Conservation (phyloP, 1,284 basidiomycete species). For the Irpex rosettiformis region DNA sequence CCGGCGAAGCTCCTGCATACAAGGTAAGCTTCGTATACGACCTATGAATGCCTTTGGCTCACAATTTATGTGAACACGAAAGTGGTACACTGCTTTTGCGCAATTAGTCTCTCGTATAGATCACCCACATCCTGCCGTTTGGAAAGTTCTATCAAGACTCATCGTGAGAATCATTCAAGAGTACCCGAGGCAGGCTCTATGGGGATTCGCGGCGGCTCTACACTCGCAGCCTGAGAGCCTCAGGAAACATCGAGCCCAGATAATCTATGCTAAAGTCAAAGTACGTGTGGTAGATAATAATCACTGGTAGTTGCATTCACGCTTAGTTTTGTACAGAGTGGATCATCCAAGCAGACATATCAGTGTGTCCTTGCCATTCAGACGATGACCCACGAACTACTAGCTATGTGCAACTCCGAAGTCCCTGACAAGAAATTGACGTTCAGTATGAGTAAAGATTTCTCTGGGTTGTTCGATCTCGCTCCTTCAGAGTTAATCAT, state of each 20-base stretch:
- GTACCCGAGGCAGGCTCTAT: conserved; percentile 91
- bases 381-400: conserved; percentile 65
- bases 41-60: too few species aligned
- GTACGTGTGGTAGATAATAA: conserved; percentile 38
- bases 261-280: conserved; percentile 66
- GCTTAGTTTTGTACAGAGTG: conserved; percentile 26
- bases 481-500: conserved; percentile 75
- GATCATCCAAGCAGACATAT: conserved; percentile 37
- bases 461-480: conserved; percentile 56
- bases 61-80: background rate
- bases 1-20: conserved; percentile 66
- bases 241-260: conserved; percentile 60
- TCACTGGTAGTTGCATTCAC: too few species aligned
- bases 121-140: conserved; percentile 73
- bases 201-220: conserved; percentile 89
- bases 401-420: conserved; percentile 64
- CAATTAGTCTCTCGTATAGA: conserved; percentile 96
- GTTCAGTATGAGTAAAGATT: conserved; percentile 63
- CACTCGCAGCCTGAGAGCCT: conserved; percentile 72
- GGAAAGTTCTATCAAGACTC: conserved; percentile 61
- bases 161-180: conserved; percentile 74
- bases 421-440: conserved; percentile 42
- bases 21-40: conserved; percentile 67
- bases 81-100: conserved; percentile 97
- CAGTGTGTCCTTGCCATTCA: conserved; percentile 54